Evolutionary conservation across 1,284 basidiomycete species (phyloP).

Genomic region (Paramarasmius palmivorus): DNA sequence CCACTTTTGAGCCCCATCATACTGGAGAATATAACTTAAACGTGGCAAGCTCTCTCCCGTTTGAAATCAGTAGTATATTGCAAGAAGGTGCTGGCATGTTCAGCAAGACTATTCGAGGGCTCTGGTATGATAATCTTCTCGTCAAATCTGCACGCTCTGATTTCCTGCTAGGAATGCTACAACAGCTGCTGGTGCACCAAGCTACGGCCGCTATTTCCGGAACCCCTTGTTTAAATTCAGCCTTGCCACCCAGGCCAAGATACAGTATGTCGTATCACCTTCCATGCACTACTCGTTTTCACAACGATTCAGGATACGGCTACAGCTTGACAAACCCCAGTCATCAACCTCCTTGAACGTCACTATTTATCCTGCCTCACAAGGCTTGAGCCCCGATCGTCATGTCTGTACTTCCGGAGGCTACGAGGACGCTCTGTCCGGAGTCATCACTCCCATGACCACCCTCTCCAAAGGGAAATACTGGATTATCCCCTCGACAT

Average conservation of each 20-base stretch:
- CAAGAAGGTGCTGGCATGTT: conserved; percentile 95
- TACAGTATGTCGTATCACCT: conserved; percentile 52
- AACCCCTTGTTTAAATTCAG: conserved; percentile 75
- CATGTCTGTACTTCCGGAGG: conserved; percentile 73
- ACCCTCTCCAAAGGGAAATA: conserved; percentile 65
- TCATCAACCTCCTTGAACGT: conserved; percentile 56
- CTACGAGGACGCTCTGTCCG: conserved; percentile 72
- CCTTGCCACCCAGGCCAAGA: conserved; percentile 49
- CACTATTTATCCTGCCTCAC: conserved; percentile 49
- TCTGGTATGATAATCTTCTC: conserved; percentile 55
- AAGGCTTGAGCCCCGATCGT: conserved; percentile 32
- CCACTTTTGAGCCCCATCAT: conserved; percentile 77
- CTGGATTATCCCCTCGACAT: conserved; percentile 74
- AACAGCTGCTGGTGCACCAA: conserved; percentile 67
- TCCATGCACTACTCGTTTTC: background rate
- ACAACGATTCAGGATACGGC: conserved; percentile 64
- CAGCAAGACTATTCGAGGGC: conserved; percentile 59
- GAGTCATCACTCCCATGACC: conserved; percentile 61
- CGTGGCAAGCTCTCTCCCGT: conserved; percentile 62
- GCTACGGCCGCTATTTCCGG: conserved; percentile 55
- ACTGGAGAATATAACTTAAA: conserved; percentile 65
- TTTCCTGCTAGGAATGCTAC: conserved; percentile 42
- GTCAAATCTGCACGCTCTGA: background rate
- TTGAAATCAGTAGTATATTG: conserved; percentile 76
- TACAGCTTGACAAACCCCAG: conserved; percentile 55